Evolutionary conservation across 345 rosid genomes (phyloP).

Genomic region (Rhodomyrtus tomentosa): DNA sequence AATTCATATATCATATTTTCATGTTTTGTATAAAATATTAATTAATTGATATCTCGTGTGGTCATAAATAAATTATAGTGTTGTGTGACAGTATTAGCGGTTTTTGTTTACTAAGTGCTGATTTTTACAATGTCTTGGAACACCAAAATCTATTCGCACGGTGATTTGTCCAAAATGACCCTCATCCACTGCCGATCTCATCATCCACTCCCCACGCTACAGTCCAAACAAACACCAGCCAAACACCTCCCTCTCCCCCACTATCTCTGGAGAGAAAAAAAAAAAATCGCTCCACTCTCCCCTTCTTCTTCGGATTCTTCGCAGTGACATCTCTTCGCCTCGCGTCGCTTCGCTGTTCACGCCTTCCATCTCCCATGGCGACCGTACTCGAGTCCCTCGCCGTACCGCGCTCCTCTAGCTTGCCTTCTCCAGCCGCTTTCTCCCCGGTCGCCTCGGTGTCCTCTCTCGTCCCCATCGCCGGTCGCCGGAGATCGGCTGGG

Average conservation of each 20-base stretch:
- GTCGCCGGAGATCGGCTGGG: slow-evolving; percentile 3
- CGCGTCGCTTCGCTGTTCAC: neutral
- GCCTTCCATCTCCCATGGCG: slow-evolving; percentile 18
- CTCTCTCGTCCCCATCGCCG: neutral
- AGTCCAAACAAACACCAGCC: slow-evolving; percentile 5
- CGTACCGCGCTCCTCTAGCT: slow-evolving; percentile 5
- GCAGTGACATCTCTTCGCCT: neutral
- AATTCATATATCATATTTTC: too few species aligned
- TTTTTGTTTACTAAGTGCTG: too few species aligned
- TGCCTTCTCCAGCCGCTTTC: neutral
- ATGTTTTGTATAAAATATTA: too few species aligned
- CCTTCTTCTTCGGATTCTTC: neutral
- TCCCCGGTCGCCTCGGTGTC: neutral
- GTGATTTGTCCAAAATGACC: neutral
- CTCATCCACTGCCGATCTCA: neutral
- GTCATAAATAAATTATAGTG: too few species aligned
- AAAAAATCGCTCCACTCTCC: neutral
- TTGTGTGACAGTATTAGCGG: too few species aligned
- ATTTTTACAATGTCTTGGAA: neutral
- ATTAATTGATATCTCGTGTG: too few species aligned
- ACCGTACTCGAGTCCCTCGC: slow-evolving; percentile 16
- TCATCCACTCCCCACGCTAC: neutral
- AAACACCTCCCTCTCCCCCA: neutral
- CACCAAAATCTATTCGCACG: neutral
- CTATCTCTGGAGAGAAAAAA: neutral